These are phyloP conservation scores for Paecilomyces niveus DNA, from an alignment of 2,329 filamentous ascomycete genomes.

Conservation along the genomic window DNA sequence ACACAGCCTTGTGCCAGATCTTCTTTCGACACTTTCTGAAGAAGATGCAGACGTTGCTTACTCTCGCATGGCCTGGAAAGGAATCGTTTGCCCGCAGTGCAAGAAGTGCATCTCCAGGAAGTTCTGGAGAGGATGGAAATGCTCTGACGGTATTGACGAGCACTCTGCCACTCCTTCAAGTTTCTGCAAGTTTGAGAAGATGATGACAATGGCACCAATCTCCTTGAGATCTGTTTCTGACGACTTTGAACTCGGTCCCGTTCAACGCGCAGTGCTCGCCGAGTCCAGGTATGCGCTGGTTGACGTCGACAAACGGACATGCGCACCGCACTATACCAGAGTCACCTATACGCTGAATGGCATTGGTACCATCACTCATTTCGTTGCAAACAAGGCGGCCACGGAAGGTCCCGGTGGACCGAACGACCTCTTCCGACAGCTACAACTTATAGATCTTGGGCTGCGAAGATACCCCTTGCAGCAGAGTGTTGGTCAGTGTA, in stretches of 20 bases:
- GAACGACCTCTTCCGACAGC: conserved; percentile 51
- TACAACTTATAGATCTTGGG: conserved; percentile 41
- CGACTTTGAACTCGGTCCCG: conserved; percentile 21
- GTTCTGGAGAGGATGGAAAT: conserved; percentile 58
- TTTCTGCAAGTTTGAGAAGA: conserved; percentile 43
- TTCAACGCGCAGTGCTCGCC: conserved; percentile 18
- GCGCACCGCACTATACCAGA: conserved; percentile 18
- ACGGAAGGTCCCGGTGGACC: conserved; percentile 49
- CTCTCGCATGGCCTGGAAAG: conserved; percentile 49
- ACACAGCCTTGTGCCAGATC: conserved; percentile 33
- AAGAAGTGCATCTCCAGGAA: conserved; percentile 54
- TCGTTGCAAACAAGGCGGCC: conserved; percentile 49
- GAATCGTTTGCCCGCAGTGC: conserved; percentile 61
- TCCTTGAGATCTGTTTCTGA: conserved; percentile 27
- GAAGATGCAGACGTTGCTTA: conserved; percentile 38
- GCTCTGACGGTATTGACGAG: conserved; percentile 23
- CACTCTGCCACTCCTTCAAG: conserved; percentile 25
- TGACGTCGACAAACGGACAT: not conserved
- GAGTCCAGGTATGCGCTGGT: conserved; percentile 14
- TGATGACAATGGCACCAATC: conserved; percentile 14
- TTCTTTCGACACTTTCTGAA: conserved; percentile 31
- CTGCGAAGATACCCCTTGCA: conserved; percentile 37
- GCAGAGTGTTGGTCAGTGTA: conserved; percentile 25
- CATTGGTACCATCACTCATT: conserved; percentile 47
- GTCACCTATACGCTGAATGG: conserved; percentile 24